Conservation (phyloP, 768 basidiomycete species). For the Phaffia australis region DNA sequence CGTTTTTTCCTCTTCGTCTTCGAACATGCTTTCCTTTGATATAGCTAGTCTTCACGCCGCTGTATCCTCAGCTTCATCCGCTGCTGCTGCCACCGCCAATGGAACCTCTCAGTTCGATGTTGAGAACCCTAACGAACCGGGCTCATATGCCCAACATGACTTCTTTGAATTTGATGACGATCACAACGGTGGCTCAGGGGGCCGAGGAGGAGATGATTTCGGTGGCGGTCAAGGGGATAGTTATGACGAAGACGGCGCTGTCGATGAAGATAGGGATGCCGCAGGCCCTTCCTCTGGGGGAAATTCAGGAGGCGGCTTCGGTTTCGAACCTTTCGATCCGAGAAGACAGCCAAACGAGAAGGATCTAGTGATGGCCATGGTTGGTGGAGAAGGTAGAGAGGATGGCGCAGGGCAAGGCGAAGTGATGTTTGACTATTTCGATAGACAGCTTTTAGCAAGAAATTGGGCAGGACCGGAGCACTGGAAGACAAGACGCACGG, state of each 20-base stretch:
- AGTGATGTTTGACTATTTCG: constrained; percentile 74
- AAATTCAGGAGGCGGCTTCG: constrained; percentile 37
- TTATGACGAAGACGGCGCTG: constrained; percentile 25
- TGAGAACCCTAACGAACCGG: constrained; percentile 33
- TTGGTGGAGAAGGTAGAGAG: constrained; percentile 43
- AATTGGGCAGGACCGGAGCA: constrained; percentile 99
- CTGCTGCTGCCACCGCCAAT: constrained; percentile 16
- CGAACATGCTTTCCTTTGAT: constrained; percentile 42
- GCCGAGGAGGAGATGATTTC: constrained; percentile 31
- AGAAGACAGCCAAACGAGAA: constrained; percentile 56
- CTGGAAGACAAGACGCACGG: constrained; percentile 82
- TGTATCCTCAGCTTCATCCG: constrained; percentile 27
- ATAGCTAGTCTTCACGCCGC: constrained; percentile 38
- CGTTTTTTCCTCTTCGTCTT: constrained; percentile 58
- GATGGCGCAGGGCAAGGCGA: constrained; percentile 40
- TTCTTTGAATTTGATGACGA: constrained; percentile 34
- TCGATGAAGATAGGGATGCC: constrained; percentile 13
- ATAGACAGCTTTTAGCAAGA: constrained; percentile 61
- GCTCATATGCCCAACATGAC: constrained; percentile 28
- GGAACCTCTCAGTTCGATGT: constrained; percentile 35
- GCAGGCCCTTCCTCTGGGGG: constrained; percentile 34
- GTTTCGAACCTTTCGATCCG: constrained; percentile 73
- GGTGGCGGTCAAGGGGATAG: constrained; percentile 40
- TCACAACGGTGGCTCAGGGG: constrained; percentile 44
- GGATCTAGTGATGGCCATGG: constrained; percentile 79